Percentiles rank a stretch among this genome's conserved stretches.
phyloP scores from a whole-genome alignment of 2,329 filamentous ascomycete species.

The Aspergillus hiratsukae region DNA sequence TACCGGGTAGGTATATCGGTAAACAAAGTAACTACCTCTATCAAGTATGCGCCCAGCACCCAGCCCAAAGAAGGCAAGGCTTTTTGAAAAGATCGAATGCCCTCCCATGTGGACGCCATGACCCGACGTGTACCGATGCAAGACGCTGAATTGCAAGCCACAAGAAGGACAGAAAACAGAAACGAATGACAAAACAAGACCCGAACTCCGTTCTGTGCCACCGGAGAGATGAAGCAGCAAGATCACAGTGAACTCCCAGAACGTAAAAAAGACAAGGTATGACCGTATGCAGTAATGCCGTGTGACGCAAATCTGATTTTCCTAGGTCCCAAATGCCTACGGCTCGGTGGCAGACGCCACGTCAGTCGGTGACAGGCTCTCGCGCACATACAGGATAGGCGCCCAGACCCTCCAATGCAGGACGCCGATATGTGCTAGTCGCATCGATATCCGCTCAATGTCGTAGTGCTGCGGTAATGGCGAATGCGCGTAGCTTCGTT shows the following conservation, averaged over 20 bases:
- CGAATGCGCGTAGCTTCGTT: conserved; percentile 25
- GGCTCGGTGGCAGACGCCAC: conserved; percentile 5
- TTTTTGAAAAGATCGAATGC: not conserved
- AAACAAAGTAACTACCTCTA: conserved; percentile 4
- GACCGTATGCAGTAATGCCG: not conserved
- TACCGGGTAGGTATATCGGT: not conserved
- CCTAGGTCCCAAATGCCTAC: not conserved
- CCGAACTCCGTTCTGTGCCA: conserved; percentile 1
- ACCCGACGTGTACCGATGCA: conserved; percentile 13
- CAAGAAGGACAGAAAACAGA: conserved; percentile 1
- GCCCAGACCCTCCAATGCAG: conserved; percentile 91
- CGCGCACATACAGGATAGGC: conserved; percentile 60
- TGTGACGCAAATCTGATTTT: conserved; percentile 8
- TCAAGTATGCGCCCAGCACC: not conserved
- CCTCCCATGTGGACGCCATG: conserved; percentile 10
- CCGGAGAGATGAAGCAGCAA: not conserved
- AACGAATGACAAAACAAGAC: not conserved
- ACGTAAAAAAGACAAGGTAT: not conserved
- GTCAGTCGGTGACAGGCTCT: conserved; percentile 19
- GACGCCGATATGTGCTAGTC: conserved; percentile 76
- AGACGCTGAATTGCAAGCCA: conserved; percentile 18
- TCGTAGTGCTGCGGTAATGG: conserved; percentile 28
- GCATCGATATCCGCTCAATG: conserved; percentile 58
- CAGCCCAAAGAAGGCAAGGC: not conserved
- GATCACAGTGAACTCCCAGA: not conserved